phyloP scores from a whole-genome alignment of 257 asterid genomes.

The Lycium barbarum region DNA sequence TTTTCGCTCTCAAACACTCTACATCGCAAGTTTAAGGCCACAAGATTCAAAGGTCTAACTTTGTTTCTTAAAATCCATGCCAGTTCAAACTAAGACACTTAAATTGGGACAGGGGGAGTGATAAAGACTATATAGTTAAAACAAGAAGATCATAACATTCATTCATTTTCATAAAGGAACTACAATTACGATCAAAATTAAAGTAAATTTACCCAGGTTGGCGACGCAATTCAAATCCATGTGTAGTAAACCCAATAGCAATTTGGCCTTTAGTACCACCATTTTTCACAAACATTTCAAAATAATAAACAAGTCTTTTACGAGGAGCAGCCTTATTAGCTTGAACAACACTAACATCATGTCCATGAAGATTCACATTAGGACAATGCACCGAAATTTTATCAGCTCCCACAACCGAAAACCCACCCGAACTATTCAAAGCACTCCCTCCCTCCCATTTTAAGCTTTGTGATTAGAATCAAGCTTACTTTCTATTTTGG shows the following conservation, averaged over 20 bases:
- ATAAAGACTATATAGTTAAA: background rate
- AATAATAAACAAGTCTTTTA: conserved; percentile 60
- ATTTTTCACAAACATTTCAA: conserved; percentile 77
- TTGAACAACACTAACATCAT: conserved; percentile 95
- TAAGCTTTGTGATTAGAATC: too few relatives aligned
- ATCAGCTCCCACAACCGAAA: conserved; percentile 75
- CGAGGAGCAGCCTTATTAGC: conserved; percentile 82
- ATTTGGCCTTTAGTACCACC: conserved; percentile 88
- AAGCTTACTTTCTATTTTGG: too few relatives aligned
- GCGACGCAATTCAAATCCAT: conserved; percentile 74
- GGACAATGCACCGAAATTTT: conserved; percentile 80
- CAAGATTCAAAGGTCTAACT: too few relatives aligned
- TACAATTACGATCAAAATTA: background rate
- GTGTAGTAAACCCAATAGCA: conserved; percentile 86
- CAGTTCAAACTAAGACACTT: too few relatives aligned
- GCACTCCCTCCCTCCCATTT: conserved; percentile 32
- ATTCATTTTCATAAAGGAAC: background rate
- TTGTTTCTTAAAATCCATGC: too few relatives aligned
- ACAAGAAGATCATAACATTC: background rate
- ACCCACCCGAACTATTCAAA: conserved; percentile 77
- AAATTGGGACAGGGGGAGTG: background rate
- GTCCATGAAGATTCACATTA: conserved; percentile 65
- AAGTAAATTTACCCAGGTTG: conserved; percentile 77
- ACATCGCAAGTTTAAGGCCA: too few relatives aligned
- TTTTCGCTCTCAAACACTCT: too few relatives aligned